Conservation (phyloP, 805 yeast genomes). For the Metschnikowia gruessii region DNA sequence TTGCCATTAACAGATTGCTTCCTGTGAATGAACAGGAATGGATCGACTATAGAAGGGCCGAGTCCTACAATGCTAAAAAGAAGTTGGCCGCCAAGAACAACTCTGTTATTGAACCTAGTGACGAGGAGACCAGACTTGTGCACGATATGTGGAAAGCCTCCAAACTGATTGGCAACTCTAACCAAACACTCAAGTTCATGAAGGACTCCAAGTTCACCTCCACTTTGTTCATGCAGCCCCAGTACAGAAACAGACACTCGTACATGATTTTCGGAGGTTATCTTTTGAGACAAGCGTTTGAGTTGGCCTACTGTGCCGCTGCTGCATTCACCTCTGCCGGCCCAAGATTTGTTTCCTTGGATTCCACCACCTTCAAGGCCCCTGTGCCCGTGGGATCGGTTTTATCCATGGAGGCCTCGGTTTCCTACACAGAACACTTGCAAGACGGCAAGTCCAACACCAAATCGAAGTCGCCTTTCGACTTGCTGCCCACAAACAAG, state of each 20-base stretch:
- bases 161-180: conserved; percentile 13
- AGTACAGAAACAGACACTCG: conserved; percentile 90
- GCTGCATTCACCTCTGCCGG: conserved; percentile 83
- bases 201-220: conserved; percentile 67
- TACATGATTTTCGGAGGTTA: conserved; percentile 96
- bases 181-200: conserved; percentile 51
- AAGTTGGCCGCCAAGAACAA: conserved; percentile 69
- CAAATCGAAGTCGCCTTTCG: conserved; percentile 38
- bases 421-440: conserved; percentile 82
- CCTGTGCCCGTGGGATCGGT: conserved; percentile 97
- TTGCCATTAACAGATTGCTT: conserved; percentile 76
- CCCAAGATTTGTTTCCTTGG: conserved; percentile 87
- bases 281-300: conserved; percentile 86
- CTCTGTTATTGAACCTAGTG: conserved; percentile 59
- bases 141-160: conserved; percentile 68
- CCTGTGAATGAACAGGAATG: conserved; percentile 77
- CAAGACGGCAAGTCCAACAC: conserved; percentile 34
- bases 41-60: conserved; percentile 84
- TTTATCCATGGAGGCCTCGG: conserved; percentile 73
- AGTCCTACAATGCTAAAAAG: conserved; percentile 83
- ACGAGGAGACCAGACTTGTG: conserved; percentile 67
- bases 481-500: conserved; percentile 56
- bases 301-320: conserved; percentile 88
- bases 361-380: conserved; percentile 85
- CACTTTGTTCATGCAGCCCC: conserved; percentile 93